Base-by-base conservation (phyloP, 179 eudicot species). In the Spergularia azorica region DNA sequence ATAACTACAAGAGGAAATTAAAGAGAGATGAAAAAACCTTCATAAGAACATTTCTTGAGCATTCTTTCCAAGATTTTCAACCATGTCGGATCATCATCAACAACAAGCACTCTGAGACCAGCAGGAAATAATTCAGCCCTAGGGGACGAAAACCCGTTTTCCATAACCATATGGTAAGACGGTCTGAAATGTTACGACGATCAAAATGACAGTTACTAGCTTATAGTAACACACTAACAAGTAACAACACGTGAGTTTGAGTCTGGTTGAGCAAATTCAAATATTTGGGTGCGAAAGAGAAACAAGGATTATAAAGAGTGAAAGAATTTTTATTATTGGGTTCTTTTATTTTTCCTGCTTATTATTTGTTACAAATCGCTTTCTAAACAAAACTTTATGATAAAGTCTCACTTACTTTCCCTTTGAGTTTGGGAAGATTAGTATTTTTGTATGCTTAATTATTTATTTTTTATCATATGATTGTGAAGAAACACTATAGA, bases 31-130 rank as follows among this genome's bases (percentile, higher is more conserved):
- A 41, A 51, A 65, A 12, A 64, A 95, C 99, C 99, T 88, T 95
- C 90, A 78, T 95, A 95, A 21, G 86, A 81, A 71, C 97, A 95
- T 70, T 93, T 93, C 79, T 91, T 93, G 73, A 93, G 97, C 97
- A 95, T 91, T 88, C 88, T 93, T 69, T 91, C 97, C 1, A 95
- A 86, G 55, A 91, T 90, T 77, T 91, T 90, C 78, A 95, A 82
- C 97, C 95, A 95, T 16, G 91, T 84, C 0, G 84, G 89, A 81
- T 95, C 99, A 80, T 93, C 97, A 80, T 95, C 99, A 63, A 95
- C 99, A 2, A 93, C 97, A 7, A 95, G 87, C 48, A 95, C 99
- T 62, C 97, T 86, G 0, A 95, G 83, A 57, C 99, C 97, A 1
- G 86, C 88, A 6, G 97, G 97, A 79, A 95, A 93, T 51, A 79